Percentiles rank a stretch among this genome's conserved stretches.
phyloP scores from a whole-genome alignment of 371 early-diverging fungal species.

The Sporodiniella umbellata region DNA sequence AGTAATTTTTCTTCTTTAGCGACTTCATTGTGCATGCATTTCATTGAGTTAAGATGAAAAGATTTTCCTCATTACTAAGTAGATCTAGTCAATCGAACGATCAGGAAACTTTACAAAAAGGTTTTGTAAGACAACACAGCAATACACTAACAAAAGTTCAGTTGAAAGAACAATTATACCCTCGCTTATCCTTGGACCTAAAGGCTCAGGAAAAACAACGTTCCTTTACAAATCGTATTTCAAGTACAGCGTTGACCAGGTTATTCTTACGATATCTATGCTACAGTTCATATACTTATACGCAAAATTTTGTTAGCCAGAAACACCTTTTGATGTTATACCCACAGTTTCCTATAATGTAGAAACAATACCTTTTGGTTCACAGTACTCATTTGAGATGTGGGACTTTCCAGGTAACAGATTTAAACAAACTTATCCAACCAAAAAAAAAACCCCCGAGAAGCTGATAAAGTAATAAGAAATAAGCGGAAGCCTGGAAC shows the following conservation, averaged over 20 bases:
- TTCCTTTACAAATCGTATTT: conserved; percentile 36
- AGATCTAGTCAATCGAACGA: not conserved
- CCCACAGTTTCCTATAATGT: conserved; percentile 30
- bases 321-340: conserved; percentile 29
- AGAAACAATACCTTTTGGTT: conserved; percentile 25
- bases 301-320: too few species aligned
- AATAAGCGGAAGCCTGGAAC: conserved; percentile 16
- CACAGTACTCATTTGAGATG: conserved; percentile 17
- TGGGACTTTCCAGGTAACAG: conserved; percentile 38
- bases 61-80: conserved; percentile 11
- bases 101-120: not conserved
- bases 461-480: conserved; percentile 9
- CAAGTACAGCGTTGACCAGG: conserved; percentile 22
- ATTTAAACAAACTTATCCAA: not conserved
- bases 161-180: conserved; percentile 2
- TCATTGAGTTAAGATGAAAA: conserved; percentile 9
- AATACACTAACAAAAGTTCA: too few species aligned
- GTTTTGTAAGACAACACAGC: too few species aligned
- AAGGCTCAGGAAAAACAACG: conserved; percentile 33
- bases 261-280: not conserved
- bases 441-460: too few species aligned
- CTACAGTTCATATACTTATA: not conserved
- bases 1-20: not conserved
- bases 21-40: not conserved
- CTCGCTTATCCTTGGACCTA: conserved; percentile 23